Conservation (phyloP, 2,329 filamentous ascomycete species). For the Simplicillium sp. region DNA sequence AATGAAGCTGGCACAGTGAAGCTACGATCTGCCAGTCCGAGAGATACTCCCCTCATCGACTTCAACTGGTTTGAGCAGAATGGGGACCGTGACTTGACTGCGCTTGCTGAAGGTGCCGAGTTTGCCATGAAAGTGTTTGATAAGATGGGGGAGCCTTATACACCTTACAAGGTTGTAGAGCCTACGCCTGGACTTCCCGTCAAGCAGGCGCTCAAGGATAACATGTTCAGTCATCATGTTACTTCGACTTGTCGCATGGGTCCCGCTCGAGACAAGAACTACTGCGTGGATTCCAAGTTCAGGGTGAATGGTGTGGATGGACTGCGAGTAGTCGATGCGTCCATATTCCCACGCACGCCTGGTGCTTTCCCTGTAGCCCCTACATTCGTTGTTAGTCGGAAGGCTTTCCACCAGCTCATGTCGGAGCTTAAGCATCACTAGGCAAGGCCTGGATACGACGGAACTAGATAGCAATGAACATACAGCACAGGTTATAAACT, state of each 20-base stretch:
- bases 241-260: conserved; percentile 47
- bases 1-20: conserved; percentile 47
- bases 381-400: conserved; percentile 47
- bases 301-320: conserved; percentile 42
- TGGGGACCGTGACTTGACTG: conserved; percentile 31
- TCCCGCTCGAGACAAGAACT: conserved; percentile 35
- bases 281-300: conserved; percentile 46
- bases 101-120: conserved; percentile 35
- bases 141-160: conserved; percentile 16
- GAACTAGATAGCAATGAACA: too few relatives aligned
- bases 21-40: conserved; percentile 46
- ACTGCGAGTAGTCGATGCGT: conserved; percentile 50
- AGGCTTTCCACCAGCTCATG: conserved; percentile 25
- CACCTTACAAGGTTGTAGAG: conserved; percentile 21
- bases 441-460: too few relatives aligned
- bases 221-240: conserved; percentile 49
- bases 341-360: conserved; percentile 39
- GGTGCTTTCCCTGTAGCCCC: conserved; percentile 40
- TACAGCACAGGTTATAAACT: too few relatives aligned
- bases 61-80: conserved; percentile 39
- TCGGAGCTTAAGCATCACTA: too few relatives aligned
- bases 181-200: conserved; percentile 28
- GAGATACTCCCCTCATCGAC: conserved; percentile 48
- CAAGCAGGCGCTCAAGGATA: conserved; percentile 35
- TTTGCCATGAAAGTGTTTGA: conserved; percentile 27